phyloP scores from a whole-genome alignment of 2,329 filamentous ascomycete species.

The Calonectria leucothoes region DNA sequence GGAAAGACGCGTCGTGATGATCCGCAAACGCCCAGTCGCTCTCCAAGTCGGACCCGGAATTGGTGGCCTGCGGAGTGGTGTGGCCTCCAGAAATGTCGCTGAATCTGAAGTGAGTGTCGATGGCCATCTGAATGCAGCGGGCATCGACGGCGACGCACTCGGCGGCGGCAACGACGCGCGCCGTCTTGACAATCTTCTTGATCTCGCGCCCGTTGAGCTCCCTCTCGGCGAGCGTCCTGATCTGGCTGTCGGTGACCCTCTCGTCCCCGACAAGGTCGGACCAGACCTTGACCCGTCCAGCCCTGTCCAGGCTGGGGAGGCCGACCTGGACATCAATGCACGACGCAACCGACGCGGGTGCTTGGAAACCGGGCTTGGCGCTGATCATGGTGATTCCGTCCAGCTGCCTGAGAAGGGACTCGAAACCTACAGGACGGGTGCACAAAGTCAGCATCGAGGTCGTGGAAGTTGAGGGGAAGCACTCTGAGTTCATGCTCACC shows the following conservation, averaged over 20 bases:
- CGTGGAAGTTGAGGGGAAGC: neutral
- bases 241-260: neutral
- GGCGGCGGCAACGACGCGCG: slow-evolving; percentile 11
- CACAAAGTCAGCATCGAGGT: neutral
- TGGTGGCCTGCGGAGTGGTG: neutral
- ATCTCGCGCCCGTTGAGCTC: slow-evolving; percentile 34
- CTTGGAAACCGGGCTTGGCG: neutral
- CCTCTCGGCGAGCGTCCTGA: neutral
- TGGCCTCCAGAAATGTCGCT: neutral
- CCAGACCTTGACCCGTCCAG: slow-evolving; percentile 39
- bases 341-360: slow-evolving; percentile 44
- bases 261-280: neutral
- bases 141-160: neutral
- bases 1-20: neutral
- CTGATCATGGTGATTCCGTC: neutral
- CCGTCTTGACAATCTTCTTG: slow-evolving; percentile 25
- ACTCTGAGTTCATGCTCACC: neutral
- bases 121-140: slow-evolving; percentile 14
- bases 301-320: slow-evolving; percentile 42
- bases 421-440: neutral
- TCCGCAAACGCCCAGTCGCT: neutral
- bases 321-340: slow-evolving; percentile 55
- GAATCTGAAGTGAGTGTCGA: slow-evolving; percentile 11
- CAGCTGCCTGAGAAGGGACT: neutral
- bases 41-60: neutral